Base-by-base conservation (phyloP, 495 filamentous ascomycete genomes). In the Aspergillus incahuasiensis region DNA sequence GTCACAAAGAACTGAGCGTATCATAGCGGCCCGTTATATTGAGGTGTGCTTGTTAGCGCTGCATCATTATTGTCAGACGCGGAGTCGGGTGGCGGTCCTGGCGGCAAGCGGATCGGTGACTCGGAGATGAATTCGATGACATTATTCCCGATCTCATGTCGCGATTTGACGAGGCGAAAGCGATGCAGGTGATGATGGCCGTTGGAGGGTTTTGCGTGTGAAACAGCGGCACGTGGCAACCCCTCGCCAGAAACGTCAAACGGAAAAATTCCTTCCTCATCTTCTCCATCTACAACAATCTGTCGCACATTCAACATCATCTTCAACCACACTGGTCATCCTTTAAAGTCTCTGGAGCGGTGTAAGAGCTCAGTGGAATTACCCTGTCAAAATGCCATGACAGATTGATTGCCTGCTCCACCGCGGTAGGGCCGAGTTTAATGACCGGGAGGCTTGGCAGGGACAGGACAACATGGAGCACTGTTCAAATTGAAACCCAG, bases 401-500 rank as follows among this genome's bases (percentile, higher is more conserved):
- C 32, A 35, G 28, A 15, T 35, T 35, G 32, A 30, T 48, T 15
- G 21, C 13, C 11, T 30, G 25, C 44, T 48, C 44, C 44, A 32
- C 22, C 44, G 13, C 1, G 2, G 15, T 13, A 38, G 20, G 47
- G 13, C 15, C 12, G 22, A 35, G 52, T 48, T 55, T 55, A 49
- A 56, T 48, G 38, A 47, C 32, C 40, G 57, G 18, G 53, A 42
- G 39, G 44, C 57, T 65, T 64, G 60, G 58, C 58, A 63, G 44
- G 48, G 51, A 50, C 58, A 62, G 58, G 57, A 54, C 41, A 48
- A 54, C 41, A 48, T 54, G 58, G 59, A 30, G 16, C 21, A 34
- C 25, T 40, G 39, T 19, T 48, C 28, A 46, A 19, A 49, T 55
- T 73, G 72, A 73, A 74, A 74, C 72, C 43, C 44, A 25, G 55